Conservation (phyloP, 192 early-diverging fungal species). For the Umbelopsis sp. region DNA sequence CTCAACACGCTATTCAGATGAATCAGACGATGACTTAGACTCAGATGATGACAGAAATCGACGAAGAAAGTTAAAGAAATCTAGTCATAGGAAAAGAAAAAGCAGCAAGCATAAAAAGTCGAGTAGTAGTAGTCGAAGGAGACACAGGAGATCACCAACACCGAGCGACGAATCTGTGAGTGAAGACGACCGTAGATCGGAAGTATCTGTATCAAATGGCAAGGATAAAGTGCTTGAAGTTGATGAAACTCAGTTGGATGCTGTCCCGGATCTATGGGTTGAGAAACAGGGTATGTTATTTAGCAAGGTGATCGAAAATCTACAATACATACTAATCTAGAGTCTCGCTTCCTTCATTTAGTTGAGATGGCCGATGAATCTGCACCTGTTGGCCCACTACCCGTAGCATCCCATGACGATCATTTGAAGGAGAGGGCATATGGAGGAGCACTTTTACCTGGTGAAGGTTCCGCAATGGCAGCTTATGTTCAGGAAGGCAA, state of each 20-base stretch:
- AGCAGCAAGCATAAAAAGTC: conserved; percentile 23
- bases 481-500: conserved; percentile 89
- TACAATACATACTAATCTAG: no score
- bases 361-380: conserved; percentile 65
- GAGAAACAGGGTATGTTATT: conserved; percentile 50
- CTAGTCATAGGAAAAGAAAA: conserved; percentile 20
- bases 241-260: conserved; percentile 38
- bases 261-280: conserved; percentile 58
- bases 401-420: conserved; percentile 56
- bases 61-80: conserved; percentile 19
- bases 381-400: conserved; percentile 67
- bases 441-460: conserved; percentile 81
- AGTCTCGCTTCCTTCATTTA: background rate
- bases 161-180: conserved; percentile 18
- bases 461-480: conserved; percentile 91
- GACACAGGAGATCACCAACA: background rate
- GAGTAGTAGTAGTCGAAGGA: background rate
- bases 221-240: conserved; percentile 26
- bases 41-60: conserved; percentile 14
- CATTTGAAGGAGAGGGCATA: conserved; percentile 71
- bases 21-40: background rate
- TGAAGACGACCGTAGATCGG: background rate
- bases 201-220: background rate
- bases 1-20: conserved; percentile 6
- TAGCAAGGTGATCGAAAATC: no score